Base-by-base conservation (phyloP, 495 filamentous ascomycete genomes). In the Penicillium coprophilum region DNA sequence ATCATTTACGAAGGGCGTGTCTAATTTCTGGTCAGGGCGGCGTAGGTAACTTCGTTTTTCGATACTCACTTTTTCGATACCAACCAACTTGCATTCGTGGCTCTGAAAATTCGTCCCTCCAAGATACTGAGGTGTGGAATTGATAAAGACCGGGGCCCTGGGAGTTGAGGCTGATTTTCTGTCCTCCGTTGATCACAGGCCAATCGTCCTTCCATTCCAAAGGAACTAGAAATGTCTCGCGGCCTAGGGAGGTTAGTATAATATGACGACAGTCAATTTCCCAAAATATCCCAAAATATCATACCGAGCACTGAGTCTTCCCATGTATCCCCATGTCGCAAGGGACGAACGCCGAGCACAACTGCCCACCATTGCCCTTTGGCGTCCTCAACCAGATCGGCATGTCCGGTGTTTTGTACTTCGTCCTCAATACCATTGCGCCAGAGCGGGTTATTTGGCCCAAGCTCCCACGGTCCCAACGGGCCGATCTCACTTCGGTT, bases 381-480 rank as follows among this genome's bases (percentile, higher is more conserved):
- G 3, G 20, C 47, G 57, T 77, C 77, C 49, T 80, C 68, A 17
- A 81, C 72, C n/a, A 80, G 41, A 51, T 80, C 78, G 1, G 65
- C 63, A 64, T 77, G 74, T 0, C 74, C 74, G 0, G 71, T 76
- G 57, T 74, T 70, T 50, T 80, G 73, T 0, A 73, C 68, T 23
- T 75, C 66, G 24, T 74, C 68, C 6, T 67, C 52, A 4, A 59
- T 30, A 0, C 69, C 64, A 61, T 78, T 77, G 13, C 64, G 70
- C 57, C 60, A 78, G 3, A 66, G 71, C 24, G 80, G 71, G 60
- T 80, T 70, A 30, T 60, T 50, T 0, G 68, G 67, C 0, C 62
- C 71, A 0, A 69, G 44, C 53, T 83, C 80, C 64, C 81, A 87
- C 0, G 85, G 85, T 2, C 85, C 85, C 64, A 73, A 63, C 60